Percentiles rank a stretch among this genome's conserved stretches.
phyloP scores from a whole-genome alignment of 495 filamentous ascomycete species.

The Geoglossum glabrum region DNA sequence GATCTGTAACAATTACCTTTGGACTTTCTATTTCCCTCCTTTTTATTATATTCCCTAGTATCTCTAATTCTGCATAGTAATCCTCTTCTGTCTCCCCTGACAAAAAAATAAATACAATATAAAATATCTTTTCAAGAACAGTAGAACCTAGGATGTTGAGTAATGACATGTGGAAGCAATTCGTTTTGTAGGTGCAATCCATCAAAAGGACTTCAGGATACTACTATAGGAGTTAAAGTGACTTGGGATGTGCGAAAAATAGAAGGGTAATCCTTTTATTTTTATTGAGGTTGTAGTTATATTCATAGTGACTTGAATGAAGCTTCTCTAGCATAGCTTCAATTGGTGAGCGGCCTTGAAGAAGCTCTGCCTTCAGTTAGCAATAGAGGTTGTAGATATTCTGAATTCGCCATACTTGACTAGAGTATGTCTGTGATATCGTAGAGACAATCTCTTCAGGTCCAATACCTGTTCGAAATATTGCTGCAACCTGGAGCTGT shows the following conservation, averaged over 20 bases:
- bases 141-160: constrained; percentile 4
- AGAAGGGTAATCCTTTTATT: background rate
- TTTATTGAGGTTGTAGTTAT: background rate
- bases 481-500: background rate
- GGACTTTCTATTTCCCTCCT: background rate
- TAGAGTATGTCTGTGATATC: background rate
- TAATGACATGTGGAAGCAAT: constrained; percentile 9
- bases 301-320: no score
- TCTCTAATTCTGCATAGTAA: background rate
- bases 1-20: background rate
- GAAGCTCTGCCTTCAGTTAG: background rate
- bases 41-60: background rate
- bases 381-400: background rate
- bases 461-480: background rate
- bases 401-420: background rate
- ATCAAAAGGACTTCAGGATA: constrained; percentile 7
- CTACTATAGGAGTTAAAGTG: background rate
- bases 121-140: constrained; percentile 3
- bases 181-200: constrained; percentile 9
- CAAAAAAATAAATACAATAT: constrained; percentile 5
- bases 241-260: background rate
- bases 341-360: background rate
- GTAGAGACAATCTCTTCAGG: background rate
- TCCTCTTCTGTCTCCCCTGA: constrained; percentile 1
- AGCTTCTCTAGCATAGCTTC: no score